These are phyloP conservation scores for Paramyrothecium sp. DNA, from an alignment of 2,329 filamentous ascomycete genomes.

Conservation along the genomic window DNA sequence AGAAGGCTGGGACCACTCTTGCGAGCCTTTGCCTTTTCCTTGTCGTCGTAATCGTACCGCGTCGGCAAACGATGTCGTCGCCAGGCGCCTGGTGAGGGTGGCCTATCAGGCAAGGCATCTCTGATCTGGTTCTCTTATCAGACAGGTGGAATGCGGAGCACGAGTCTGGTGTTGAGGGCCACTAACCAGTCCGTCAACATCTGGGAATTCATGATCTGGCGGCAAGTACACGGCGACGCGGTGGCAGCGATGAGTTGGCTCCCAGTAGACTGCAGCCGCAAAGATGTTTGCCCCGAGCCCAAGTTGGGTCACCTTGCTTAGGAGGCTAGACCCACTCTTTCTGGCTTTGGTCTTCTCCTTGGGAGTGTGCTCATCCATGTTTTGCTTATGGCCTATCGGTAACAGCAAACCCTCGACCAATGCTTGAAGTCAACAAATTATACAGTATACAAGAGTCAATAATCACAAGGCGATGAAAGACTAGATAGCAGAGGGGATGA, in stretches of 20 bases:
- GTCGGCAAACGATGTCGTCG: background rate
- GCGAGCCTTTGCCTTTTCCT: background rate
- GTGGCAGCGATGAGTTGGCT: background rate
- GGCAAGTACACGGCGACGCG: background rate
- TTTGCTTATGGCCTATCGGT: background rate
- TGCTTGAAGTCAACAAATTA: background rate
- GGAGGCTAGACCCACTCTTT: background rate
- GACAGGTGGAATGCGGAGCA: background rate
- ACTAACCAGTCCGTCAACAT: background rate
- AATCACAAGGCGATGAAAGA: background rate
- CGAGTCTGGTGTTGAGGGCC: background rate
- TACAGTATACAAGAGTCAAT: background rate
- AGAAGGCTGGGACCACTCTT: background rate
- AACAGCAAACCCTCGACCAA: background rate
- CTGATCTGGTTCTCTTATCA: background rate
- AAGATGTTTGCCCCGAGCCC: background rate
- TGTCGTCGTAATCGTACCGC: background rate
- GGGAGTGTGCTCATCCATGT: background rate
- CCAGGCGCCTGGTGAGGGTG: background rate
- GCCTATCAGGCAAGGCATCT: background rate
- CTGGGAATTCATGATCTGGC: background rate
- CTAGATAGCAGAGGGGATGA: background rate
- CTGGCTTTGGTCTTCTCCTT: background rate
- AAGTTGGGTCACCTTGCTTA: background rate
- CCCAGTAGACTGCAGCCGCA: background rate